Evolutionary conservation across 176 grass and related monocot species (phyloP).

Genomic region (sorghum (Sorghum bicolor)): Sorghum_bicolor_NCBIv3 NC_012870.2:20564001-20564500

Average conservation of each 20-base stretch:
- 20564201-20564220: background rate
- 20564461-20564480: no score
- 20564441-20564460: no score
- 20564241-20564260: background rate
- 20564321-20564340: background rate
- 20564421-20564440: no score
- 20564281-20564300: background rate
- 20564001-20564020: background rate
- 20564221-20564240: background rate
- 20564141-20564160: constrained; percentile 7
- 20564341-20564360: background rate
- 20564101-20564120: background rate
- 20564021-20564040: background rate
- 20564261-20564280: background rate
- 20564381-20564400: no score
- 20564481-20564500: no score
- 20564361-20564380: no score
- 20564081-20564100: no score
- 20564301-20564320: background rate
- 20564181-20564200: background rate
- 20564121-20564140: background rate
- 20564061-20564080: background rate
- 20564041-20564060: background rate
- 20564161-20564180: background rate
- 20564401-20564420: no score